Evolutionary conservation across 1,284 basidiomycete species (phyloP).

Genomic region (Ganoderma boninense): DNA sequence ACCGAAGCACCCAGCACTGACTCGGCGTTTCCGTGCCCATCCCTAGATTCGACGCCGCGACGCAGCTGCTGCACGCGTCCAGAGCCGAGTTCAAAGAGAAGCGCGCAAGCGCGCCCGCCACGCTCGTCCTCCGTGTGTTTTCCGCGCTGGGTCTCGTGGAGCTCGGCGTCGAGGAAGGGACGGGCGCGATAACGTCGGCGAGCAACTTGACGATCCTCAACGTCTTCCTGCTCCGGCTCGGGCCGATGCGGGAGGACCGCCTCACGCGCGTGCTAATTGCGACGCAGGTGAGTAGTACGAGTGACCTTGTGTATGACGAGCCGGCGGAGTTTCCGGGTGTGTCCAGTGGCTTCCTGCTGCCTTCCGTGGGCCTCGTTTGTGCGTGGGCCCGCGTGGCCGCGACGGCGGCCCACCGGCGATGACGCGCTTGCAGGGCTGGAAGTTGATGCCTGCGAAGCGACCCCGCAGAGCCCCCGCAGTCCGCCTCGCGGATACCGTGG

Average conservation of each 20-base stretch:
- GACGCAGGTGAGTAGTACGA: slow-evolving; percentile 73
- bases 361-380: not conserved
- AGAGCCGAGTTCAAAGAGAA: slow-evolving; percentile 65
- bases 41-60: slow-evolving; percentile 73
- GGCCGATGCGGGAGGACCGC: slow-evolving; percentile 83
- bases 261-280: slow-evolving; percentile 78
- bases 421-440: no score
- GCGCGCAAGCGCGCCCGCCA: slow-evolving; percentile 53
- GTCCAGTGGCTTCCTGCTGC: not conserved
- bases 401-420: no score
- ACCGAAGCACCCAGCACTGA: not conserved
- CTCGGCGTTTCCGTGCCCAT: slow-evolving; percentile 22
- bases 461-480: not conserved
- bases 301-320: no score
- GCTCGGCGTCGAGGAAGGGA: slow-evolving; percentile 65
- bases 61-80: slow-evolving; percentile 81
- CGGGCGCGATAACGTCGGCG: slow-evolving; percentile 67
- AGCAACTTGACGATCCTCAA: slow-evolving; percentile 93
- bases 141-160: slow-evolving; percentile 72
- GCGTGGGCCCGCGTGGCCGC: not conserved
- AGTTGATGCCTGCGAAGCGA: not conserved
- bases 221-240: slow-evolving; percentile 78
- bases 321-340: not conserved
- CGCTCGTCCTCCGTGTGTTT: slow-evolving; percentile 64
- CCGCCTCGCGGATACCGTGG: not conserved